Base-by-base conservation (phyloP, 2,329 filamentous ascomycete genomes). In the Myriosclerotinia curreyana region DNA sequence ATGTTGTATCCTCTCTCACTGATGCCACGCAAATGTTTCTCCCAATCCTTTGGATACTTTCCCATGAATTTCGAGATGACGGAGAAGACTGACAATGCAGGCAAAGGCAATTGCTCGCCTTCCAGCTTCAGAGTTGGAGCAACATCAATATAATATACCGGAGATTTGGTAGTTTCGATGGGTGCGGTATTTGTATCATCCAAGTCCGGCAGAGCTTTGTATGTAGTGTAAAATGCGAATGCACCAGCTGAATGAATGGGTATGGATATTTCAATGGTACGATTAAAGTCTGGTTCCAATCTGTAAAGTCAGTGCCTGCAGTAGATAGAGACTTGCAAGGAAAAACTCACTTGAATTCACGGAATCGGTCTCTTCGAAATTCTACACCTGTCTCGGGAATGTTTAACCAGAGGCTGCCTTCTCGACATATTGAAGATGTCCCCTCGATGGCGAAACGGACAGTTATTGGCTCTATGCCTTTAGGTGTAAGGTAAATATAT, bases 41-140 rank as follows among this genome's bases (percentile, higher is more conserved):
- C 86, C 93, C 94, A 99, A 72, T 96, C 91, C 20, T 82, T 82
- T 0, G 94, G 92, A 74, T 95, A 96, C 73, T 88, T 87, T 67
- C 95, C 95, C 91, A 99, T 96, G 79, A 97, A 97, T 78, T 99
- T 99, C 74, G 94, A 97, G 68, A 99, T 91, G 64, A 94, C 83
- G 14, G 95, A 98, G 78, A 97, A 96, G 69, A 97, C 84, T 17
- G 92, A 96, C 58, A 99, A 81, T 0, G 94, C 91, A 70, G 95
- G 87, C 71, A 98, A 81, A 1, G 95, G 93, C 71, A 99, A 78
- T 12, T 86, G 84, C 54, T 86, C 81, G 63, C 88, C 87, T 62
- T 91, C 88, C 64, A 98, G 83, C 14, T 82, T 85, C 69, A 99
- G 81, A 38, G 83, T 84, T 0, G 96, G 95, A 22, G 90, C 90